Conservation (phyloP, 345 rosid genomes). For the Pistacia integerrima region DNA sequence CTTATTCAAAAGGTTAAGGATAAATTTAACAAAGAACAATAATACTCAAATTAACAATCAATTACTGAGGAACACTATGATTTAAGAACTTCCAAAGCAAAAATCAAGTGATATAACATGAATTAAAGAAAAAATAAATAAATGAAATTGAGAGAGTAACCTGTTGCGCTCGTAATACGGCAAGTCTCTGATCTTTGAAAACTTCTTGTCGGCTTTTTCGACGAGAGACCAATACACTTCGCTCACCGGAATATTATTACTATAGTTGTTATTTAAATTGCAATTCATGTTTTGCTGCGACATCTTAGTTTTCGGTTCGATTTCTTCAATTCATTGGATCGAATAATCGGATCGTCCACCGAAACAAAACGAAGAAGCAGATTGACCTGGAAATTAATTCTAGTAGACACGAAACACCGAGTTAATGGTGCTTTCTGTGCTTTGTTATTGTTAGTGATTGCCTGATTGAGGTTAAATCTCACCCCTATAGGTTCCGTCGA, state of each 20-base stretch:
- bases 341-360: not conserved
- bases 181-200: constrained; percentile 96
- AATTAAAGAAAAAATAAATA: not conserved
- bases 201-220: constrained; percentile 93
- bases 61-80: not conserved
- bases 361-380: no score
- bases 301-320: constrained; percentile 29
- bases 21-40: no score
- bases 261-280: constrained; percentile 10
- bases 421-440: no score
- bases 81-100: no score
- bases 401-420: no score
- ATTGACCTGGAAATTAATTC: not conserved
- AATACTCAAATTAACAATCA: not conserved
- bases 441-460: no score
- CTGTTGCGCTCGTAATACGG: constrained; percentile 94
- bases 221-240: constrained; percentile 95
- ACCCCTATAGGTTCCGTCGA: no score
- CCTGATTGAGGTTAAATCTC: no score
- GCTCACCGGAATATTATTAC: constrained; percentile 56
- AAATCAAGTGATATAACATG: not conserved
- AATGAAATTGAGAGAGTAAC: constrained; percentile 29
- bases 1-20: no score
- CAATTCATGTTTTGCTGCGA: constrained; percentile 44
- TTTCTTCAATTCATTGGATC: constrained; percentile 1